These are phyloP conservation scores for Xylariaceae sp. DNA, from an alignment of 2,329 filamentous ascomycete genomes.

Conservation along the genomic window DNA sequence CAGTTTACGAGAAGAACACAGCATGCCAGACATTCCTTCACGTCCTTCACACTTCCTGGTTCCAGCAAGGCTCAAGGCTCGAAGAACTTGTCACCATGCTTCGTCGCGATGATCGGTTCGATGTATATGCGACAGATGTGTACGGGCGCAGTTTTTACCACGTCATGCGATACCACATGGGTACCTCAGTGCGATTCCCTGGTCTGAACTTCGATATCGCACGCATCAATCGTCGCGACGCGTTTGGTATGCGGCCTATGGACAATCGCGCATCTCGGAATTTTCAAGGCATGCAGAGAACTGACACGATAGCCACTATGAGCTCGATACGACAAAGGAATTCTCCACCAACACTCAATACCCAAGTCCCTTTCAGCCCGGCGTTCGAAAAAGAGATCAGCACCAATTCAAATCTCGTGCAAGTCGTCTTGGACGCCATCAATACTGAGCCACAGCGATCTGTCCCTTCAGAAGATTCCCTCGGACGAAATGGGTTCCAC, in stretches of 20 bases:
- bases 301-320: conserved; percentile 8
- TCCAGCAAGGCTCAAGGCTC: conserved; percentile 21
- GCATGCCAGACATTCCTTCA: conserved; percentile 32
- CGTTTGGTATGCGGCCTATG: conserved; percentile 38
- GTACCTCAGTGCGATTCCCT: conserved; percentile 19
- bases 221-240: conserved; percentile 42
- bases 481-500: conserved; percentile 54
- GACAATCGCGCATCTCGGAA: conserved; percentile 10
- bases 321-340: conserved; percentile 5
- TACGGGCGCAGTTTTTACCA: conserved; percentile 31
- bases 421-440: conserved; percentile 33
- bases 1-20: conserved; percentile 26
- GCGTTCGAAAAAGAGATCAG: conserved; percentile 21
- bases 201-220: conserved; percentile 27
- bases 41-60: conserved; percentile 31
- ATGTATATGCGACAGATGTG: conserved; percentile 27
- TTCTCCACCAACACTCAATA: conserved; percentile 17
- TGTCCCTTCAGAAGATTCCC: conserved; percentile 36
- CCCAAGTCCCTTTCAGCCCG: conserved; percentile 18
- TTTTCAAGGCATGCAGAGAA: conserved; percentile 7
- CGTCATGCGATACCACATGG: conserved; percentile 29
- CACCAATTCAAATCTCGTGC: conserved; percentile 34
- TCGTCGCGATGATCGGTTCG: conserved; percentile 17
- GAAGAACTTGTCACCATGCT: conserved; percentile 21
- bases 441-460: conserved; percentile 20